phyloP scores from a whole-genome alignment of 2,329 filamentous ascomycete genomes.

The Trichoderma sp. region DNA sequence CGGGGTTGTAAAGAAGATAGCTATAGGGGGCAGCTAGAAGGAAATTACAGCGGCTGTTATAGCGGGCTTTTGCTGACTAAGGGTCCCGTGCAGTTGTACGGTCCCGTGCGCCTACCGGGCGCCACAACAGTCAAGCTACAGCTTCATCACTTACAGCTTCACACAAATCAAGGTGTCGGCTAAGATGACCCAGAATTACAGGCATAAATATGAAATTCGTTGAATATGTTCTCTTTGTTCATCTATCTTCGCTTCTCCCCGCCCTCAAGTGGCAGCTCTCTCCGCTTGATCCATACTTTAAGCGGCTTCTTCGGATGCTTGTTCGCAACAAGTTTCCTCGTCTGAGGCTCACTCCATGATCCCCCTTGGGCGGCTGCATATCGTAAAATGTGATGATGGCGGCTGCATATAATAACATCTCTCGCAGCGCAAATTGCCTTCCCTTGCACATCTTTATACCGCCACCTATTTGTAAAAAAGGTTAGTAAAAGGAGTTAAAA shows the following conservation, averaged over 20 bases:
- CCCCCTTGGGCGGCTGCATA: conserved; percentile 33
- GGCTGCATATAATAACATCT: conserved; percentile 39
- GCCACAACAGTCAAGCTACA: background rate
- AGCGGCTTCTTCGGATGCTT: conserved; percentile 31
- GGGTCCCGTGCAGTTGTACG: too few relatives aligned
- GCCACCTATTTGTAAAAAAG: conserved; percentile 30
- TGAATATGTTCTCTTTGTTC: background rate
- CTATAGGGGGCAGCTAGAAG: too few relatives aligned
- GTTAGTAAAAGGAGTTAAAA: background rate
- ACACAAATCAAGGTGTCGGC: background rate
- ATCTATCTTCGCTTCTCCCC: background rate
- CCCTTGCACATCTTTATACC: conserved; percentile 38
- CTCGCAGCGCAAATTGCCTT: conserved; percentile 35
- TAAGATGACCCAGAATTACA: background rate
- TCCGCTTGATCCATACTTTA: conserved; percentile 38
- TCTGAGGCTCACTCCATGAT: conserved; percentile 32
- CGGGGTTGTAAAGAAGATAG: too few relatives aligned
- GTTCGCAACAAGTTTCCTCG: conserved; percentile 32
- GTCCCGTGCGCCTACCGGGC: too few relatives aligned
- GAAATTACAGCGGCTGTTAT: too few relatives aligned
- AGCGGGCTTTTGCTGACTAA: too few relatives aligned
- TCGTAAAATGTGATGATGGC: conserved; percentile 42
- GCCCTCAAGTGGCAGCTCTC: conserved; percentile 18
- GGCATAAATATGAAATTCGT: background rate
- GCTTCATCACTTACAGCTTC: background rate